phyloP scores from a whole-genome alignment of 257 asterid genomes.

The Solanum etuberosum region DNA sequence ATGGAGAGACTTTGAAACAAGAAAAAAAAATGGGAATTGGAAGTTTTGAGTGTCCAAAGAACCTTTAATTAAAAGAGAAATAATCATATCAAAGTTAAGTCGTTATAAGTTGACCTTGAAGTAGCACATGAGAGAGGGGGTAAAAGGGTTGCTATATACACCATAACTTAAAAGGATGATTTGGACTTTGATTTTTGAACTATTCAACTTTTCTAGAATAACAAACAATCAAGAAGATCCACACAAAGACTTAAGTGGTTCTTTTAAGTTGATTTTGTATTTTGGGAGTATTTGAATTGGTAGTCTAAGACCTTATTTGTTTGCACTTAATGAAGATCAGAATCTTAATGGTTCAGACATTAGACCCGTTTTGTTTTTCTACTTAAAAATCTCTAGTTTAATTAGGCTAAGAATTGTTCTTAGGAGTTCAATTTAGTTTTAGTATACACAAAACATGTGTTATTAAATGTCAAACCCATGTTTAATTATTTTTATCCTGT shows the following conservation, averaged over 20 bases:
- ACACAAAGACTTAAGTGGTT: background rate
- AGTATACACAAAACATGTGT: background rate
- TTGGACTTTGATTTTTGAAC: background rate
- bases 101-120: background rate
- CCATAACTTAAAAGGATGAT: background rate
- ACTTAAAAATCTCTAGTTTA: too few relatives aligned
- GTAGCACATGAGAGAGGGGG: background rate
- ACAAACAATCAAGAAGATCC: background rate
- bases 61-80: background rate
- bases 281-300: background rate
- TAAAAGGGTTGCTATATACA: background rate
- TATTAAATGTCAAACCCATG: background rate
- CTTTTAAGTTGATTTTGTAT: background rate
- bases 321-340: too few relatives aligned
- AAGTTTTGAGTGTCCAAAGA: background rate
- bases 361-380: too few relatives aligned
- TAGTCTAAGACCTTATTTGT: background rate
- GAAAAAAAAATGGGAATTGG: background rate
- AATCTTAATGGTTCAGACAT: too few relatives aligned
- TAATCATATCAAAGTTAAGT: background rate
- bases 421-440: background rate
- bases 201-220: background rate
- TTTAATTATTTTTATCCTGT: background rate
- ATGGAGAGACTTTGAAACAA: background rate
- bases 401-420: background rate